These are phyloP conservation scores for Ogataea nonfermentans DNA, from an alignment of 805 yeast species.

Conservation along the genomic window DNA sequence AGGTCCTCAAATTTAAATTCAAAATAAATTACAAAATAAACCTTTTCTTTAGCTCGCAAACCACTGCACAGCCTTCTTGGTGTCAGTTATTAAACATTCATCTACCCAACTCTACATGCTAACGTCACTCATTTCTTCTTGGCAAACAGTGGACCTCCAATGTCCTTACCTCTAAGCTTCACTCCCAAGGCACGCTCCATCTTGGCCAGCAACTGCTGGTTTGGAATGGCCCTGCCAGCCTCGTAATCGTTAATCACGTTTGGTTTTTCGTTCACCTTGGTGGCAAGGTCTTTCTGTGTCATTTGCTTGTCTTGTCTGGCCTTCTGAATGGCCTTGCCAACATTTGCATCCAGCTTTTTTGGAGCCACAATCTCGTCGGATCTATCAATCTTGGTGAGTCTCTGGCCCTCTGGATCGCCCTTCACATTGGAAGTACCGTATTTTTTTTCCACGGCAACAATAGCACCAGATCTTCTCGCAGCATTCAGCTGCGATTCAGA, in stretches of 20 bases:
- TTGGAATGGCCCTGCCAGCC: conserved; percentile 94
- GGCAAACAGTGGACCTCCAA: conserved; percentile 80
- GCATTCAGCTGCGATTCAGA: conserved; percentile 78
- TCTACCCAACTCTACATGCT: conserved; percentile 6
- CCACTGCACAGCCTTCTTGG: too few relatives aligned
- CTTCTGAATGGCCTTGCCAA: conserved; percentile 82
- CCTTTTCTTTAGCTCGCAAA: neutral
- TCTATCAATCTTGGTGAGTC: conserved; percentile 89
- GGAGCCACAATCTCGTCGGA: conserved; percentile 92
- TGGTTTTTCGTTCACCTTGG: conserved; percentile 93
- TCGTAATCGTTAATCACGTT: conserved; percentile 94
- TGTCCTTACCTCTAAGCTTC: conserved; percentile 92
- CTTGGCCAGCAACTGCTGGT: conserved; percentile 90
- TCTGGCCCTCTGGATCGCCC: conserved; percentile 87
- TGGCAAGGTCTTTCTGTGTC: conserved; percentile 96
- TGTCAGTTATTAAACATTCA: neutral
- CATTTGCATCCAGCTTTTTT: conserved; percentile 77
- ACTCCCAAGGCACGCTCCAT: conserved; percentile 92
- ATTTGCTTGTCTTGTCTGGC: conserved; percentile 85
- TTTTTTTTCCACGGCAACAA: conserved; percentile 90
- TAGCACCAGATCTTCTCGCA: conserved; percentile 90
- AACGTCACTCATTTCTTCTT: conserved; percentile 42
- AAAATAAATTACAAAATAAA: neutral
- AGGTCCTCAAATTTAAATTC: neutral
- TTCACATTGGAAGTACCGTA: conserved; percentile 65